Percentiles rank a stretch among this genome's conserved stretches.
Evolutionary conservation across 148 eudicot species (phyloP).

Genomic region (Talinum fruticosum): DNA sequence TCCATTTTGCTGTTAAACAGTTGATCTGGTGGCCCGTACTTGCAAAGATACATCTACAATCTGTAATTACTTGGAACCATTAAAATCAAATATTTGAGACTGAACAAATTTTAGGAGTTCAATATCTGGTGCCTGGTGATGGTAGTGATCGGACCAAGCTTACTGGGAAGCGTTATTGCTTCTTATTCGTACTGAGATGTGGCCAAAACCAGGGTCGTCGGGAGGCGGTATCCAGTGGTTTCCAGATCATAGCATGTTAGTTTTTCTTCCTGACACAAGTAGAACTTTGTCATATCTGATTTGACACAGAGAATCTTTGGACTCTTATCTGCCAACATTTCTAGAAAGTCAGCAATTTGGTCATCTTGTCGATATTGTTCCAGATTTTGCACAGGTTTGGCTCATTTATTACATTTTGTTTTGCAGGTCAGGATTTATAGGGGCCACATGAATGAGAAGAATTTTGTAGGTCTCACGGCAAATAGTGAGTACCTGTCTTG

Average conservation of each 20-base stretch:
- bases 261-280: too few species aligned
- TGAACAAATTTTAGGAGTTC: too few species aligned
- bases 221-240: too few species aligned
- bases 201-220: too few species aligned
- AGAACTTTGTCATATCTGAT: too few species aligned
- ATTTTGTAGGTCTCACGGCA: constrained; percentile 81
- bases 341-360: neutral
- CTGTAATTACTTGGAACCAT: neutral
- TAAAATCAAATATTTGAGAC: neutral
- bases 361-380: neutral
- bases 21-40: neutral
- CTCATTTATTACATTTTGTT: constrained; percentile 8
- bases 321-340: neutral
- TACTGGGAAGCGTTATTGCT: too few species aligned
- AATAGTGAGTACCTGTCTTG: constrained; percentile 83
- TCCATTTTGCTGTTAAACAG: neutral
- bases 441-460: constrained; percentile 86
- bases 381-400: neutral
- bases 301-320: too few species aligned
- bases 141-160: too few species aligned
- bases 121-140: too few species aligned
- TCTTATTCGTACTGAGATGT: too few species aligned
- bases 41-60: neutral
- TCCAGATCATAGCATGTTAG: too few species aligned
- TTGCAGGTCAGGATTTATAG: constrained; percentile 62